Evolutionary conservation across 495 filamentous ascomycete species (phyloP).

Genomic region (Aspergillus indologenus): DNA sequence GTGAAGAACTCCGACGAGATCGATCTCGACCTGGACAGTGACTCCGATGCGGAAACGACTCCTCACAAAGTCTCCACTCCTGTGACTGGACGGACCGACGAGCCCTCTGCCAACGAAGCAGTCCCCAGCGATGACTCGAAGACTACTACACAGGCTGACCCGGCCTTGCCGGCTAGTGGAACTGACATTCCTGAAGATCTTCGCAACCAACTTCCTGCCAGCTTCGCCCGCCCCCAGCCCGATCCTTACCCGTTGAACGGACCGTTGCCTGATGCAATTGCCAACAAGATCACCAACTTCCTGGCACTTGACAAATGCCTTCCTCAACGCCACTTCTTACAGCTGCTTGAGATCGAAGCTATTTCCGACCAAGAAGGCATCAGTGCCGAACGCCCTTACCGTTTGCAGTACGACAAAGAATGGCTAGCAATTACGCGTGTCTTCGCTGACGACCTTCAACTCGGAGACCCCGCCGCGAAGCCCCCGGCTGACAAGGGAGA

Average conservation of each 20-base stretch:
- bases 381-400: conserved; percentile 28
- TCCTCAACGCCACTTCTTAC: conserved; percentile 73
- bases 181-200: conserved; percentile 53
- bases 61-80: background rate
- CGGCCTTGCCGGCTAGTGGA: conserved; percentile 3
- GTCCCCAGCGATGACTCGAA: background rate
- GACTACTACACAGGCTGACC: conserved; percentile 1
- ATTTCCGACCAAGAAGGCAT: conserved; percentile 25
- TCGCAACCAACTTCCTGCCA: conserved; percentile 62
- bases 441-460: conserved; percentile 58
- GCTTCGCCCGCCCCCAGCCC: conserved; percentile 50
- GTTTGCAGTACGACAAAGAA: conserved; percentile 82
- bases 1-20: conserved; percentile 51
- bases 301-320: conserved; percentile 82
- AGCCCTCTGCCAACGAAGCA: background rate
- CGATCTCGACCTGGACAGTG: conserved; percentile 53
- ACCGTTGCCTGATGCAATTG: conserved; percentile 50
- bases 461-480: conserved; percentile 53
- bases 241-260: conserved; percentile 38
- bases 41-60: conserved; percentile 25
- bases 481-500: conserved; percentile 59
- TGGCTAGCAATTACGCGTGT: conserved; percentile 91
- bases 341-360: conserved; percentile 62
- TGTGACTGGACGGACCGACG: conserved; percentile 16
- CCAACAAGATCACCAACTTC: conserved; percentile 76